Percentiles rank a stretch among this genome's conserved stretches.
Conservation (phyloP, 805 yeast species). For the Pichia nakasei region DNA sequence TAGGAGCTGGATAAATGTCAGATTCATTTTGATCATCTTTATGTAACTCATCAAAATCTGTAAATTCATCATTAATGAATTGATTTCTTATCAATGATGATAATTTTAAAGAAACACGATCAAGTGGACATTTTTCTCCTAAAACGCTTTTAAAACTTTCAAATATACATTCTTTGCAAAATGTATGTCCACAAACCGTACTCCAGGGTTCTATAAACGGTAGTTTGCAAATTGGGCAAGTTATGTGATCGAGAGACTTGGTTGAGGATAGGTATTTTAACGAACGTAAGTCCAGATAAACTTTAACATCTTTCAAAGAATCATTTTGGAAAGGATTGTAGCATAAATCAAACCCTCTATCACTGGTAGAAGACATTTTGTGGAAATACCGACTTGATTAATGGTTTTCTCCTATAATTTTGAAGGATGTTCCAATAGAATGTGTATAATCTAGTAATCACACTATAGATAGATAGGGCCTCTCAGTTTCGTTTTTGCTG, state of each 20-base stretch:
- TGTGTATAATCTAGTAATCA: too few relatives aligned
- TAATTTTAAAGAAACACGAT: conserved; percentile 38
- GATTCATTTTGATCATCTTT: conserved; percentile 12
- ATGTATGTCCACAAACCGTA: conserved; percentile 62
- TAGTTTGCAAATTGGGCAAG: conserved; percentile 60
- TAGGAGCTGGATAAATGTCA: conserved; percentile 44
- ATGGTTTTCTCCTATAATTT: too few relatives aligned
- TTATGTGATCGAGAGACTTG: conserved; percentile 23
- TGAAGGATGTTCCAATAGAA: too few relatives aligned
- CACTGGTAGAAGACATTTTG: too few relatives aligned
- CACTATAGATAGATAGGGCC: too few relatives aligned
- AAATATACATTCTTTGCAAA: conserved; percentile 47
- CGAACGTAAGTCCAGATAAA: conserved; percentile 16
- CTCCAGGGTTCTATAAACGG: conserved; percentile 55
- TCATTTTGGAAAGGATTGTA: background rate
- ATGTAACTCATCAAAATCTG: background rate
- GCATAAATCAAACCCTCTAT: background rate
- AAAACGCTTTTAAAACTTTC: conserved; percentile 35
- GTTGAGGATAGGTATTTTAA: conserved; percentile 16
- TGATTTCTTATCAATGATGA: background rate
- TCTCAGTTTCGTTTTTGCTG: too few relatives aligned
- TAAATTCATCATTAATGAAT: background rate
- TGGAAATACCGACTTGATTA: too few relatives aligned
- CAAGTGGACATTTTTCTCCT: conserved; percentile 47
- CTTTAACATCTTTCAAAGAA: background rate